Evolutionary conservation across 2,329 filamentous ascomycete genomes (phyloP).

Genomic region (Nemania bipapillata): DNA sequence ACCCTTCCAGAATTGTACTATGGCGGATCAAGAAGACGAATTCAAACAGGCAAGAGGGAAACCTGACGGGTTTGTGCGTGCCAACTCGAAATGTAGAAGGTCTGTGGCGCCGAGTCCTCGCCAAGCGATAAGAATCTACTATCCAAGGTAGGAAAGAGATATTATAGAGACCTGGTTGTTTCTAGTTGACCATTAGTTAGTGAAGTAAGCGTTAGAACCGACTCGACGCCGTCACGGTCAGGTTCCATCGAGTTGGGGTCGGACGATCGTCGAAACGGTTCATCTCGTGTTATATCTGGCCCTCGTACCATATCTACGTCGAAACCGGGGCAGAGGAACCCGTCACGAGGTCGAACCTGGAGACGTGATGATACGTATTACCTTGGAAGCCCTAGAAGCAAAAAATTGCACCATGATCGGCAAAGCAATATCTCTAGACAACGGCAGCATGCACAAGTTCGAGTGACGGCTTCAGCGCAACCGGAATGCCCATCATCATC

Average conservation of each 20-base stretch:
- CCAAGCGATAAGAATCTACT: neutral
- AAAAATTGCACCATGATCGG: neutral
- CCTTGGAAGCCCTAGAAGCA: slow-evolving; percentile 5
- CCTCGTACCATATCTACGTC: neutral
- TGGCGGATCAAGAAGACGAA: neutral
- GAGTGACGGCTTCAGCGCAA: neutral
- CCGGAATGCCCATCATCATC: neutral
- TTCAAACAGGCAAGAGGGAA: neutral
- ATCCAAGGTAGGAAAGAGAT: slow-evolving; percentile 15
- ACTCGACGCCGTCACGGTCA: neutral
- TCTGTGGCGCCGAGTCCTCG: slow-evolving; percentile 10
- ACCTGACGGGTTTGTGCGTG: slow-evolving; percentile 23
- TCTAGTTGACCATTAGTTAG: slow-evolving; percentile 15
- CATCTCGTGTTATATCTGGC: neutral
- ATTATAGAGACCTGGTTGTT: neutral
- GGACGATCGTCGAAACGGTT: neutral
- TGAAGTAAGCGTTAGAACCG: neutral
- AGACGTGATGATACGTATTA: slow-evolving; percentile 25
- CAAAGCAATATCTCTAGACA: slow-evolving; percentile 9
- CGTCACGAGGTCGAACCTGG: slow-evolving; percentile 23
- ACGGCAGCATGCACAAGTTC: neutral
- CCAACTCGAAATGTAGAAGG: slow-evolving; percentile 38
- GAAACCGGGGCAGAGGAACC: slow-evolving; percentile 16
- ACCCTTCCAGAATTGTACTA: neutral
- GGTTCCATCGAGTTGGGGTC: slow-evolving; percentile 21